phyloP scores from a whole-genome alignment of 768 basidiomycete species.

The Cyclocybe aegerita region DNA sequence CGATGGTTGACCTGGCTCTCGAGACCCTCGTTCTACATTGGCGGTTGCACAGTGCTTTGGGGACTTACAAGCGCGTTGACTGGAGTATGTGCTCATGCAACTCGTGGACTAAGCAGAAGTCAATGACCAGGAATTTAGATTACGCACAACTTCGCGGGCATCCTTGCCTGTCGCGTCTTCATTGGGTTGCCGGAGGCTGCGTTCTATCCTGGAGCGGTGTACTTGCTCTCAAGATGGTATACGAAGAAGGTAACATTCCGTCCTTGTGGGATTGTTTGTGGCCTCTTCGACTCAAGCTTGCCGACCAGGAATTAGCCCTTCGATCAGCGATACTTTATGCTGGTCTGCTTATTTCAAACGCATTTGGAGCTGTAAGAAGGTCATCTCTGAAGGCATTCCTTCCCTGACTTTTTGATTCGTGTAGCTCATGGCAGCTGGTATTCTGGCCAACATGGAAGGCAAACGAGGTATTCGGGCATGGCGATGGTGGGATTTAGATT shows the following conservation, averaged over 20 bases:
- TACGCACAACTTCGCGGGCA: slow-evolving; percentile 52
- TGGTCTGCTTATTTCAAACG: slow-evolving; percentile 62
- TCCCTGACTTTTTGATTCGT: background rate
- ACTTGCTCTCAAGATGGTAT: slow-evolving; percentile 54
- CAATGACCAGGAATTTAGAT: slow-evolving; percentile 30
- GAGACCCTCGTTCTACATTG: slow-evolving; percentile 65
- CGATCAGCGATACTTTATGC: slow-evolving; percentile 60
- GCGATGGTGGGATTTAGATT: slow-evolving; percentile 49
- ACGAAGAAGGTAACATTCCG: slow-evolving; percentile 45
- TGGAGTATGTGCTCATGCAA: slow-evolving; percentile 38
- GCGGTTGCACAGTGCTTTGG: slow-evolving; percentile 59
- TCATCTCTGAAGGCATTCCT: background rate
- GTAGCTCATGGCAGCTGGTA: slow-evolving; percentile 73
- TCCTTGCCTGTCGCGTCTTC: slow-evolving; percentile 57
- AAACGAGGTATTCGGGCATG: slow-evolving; percentile 65
- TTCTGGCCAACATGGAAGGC: slow-evolving; percentile 69
- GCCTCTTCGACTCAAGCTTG: background rate
- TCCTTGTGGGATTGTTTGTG: background rate
- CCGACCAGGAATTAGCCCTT: slow-evolving; percentile 58
- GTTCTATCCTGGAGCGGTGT: slow-evolving; percentile 60
- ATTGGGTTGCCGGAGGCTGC: slow-evolving; percentile 67
- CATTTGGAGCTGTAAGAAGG: slow-evolving; percentile 57
- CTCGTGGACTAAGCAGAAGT: background rate
- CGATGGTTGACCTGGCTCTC: background rate
- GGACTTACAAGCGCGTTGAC: slow-evolving; percentile 63